Base-by-base conservation (phyloP, 371 early-diverging fungal species). In the Mortierella sp. region DNA sequence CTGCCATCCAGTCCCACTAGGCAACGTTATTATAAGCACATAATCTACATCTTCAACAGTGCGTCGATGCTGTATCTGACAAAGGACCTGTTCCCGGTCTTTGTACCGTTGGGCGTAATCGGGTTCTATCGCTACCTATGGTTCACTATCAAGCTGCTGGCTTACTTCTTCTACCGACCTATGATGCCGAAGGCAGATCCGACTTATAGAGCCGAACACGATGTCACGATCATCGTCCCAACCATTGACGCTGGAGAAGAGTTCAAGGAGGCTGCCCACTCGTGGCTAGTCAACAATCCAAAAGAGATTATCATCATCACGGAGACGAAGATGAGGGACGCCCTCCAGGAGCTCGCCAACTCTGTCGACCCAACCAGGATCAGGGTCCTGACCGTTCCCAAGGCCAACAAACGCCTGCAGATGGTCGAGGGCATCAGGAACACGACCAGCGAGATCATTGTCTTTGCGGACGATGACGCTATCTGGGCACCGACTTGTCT, bases 211-310 rank as follows among this genome's bases (percentile, higher is more conserved):
- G 54, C 83, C 17, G 73, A 84, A 48, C 67, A 79, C 62, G 90
- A 91, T 69, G 91, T 91, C 12, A 91, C 90, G 43, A 88, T 91
- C 65, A 80, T 90, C 50, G 90, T 91, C 7, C 89, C 90, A 1
- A 91, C 91, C 44, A 91, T 91, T 59, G 91, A 91, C 79, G 89
- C 90, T 1, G 90, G 91, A 54, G 89, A 87, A 56, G 90, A 90
- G 70, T 89, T 89, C 69, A 84, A 82, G 58, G 81, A 86, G 50
- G 91, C 90, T 7, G 83, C 89, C 5, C 72, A 69, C 19, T 86
- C 87, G 12, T 91, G 91, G 91, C 75, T 91, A 17, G 84, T 78
- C 21, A 84, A 83, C 63, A 80, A 87, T 12, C 91, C 91, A 0
- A 86, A 82, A 61, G 86, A 89, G 56, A 85, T 87, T 41, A 60